Evolutionary conservation across 2,329 filamentous ascomycete species (phyloP), one percentile per base, ranked within the genome.

Genomic region (Magnaporthiopsis rhizophila): DNA sequence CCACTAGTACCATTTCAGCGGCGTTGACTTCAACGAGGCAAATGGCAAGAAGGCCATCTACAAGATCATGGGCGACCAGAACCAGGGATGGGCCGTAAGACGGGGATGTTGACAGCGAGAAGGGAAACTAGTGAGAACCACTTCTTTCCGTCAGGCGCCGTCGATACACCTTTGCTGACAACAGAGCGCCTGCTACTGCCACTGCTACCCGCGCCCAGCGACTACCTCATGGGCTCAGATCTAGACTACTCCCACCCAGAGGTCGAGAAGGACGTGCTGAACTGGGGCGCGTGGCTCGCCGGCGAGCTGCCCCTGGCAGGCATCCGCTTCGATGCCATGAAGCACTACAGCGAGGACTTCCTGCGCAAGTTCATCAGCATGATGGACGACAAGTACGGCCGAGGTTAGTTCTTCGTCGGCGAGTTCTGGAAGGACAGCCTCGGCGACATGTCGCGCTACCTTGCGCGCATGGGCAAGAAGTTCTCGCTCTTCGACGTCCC

Each of bases 141-240:
- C 32, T 15, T 32, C 45, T 34, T 32, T 13, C 34, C 57, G 12
- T 32, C 9, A 86, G 89, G 82, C 88, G 59, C 84, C 88, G 69
- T 11, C 6, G 1, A 24, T 53, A 85, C 8, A 26, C 26, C 5
- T n/a, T 30, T 50, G 24, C 60, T 62, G 30, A 62, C 26, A 56
- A 4, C 30, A 3, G 9, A 30, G 2, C 21, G 36, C 4, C 34
- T 36, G 5, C 21, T 1, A 21, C 30, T 7, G 30, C 30, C 30
- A 30, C 30, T 30, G 30, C 30, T 7, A 30, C 30, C 30, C 30
- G 28, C 21, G 12, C 73, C 0, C 78, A 88, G 71, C 58, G 85
- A 88, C 72, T 90, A 86, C 70, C 80, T 91, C 21, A 90, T 91
- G 86, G 90, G 89, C 69, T 85, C 86, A 7, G 86, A 91, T 72